phyloP scores from a whole-genome alignment of 2,329 filamentous ascomycete genomes.

The Fusarium incarnatum region DNA sequence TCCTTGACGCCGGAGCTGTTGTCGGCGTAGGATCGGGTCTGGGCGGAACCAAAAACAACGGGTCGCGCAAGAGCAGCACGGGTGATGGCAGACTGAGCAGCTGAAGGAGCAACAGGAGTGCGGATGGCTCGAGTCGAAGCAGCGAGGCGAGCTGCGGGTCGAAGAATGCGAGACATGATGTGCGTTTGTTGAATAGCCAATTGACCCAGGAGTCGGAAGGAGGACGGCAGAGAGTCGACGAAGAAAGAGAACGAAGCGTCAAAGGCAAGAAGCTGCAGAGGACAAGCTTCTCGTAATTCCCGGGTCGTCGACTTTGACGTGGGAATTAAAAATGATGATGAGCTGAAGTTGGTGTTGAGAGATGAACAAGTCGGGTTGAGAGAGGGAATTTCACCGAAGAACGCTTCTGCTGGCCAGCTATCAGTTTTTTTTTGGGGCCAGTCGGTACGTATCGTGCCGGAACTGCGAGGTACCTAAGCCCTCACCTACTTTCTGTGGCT shows the following conservation, averaged over 20 bases:
- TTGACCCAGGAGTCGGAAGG: conserved; percentile 39
- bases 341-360: conserved; percentile 46
- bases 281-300: conserved; percentile 43
- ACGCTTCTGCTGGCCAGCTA: conserved; percentile 42
- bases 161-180: conserved; percentile 64
- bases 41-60: conserved; percentile 55
- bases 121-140: conserved; percentile 56
- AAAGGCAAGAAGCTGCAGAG: conserved; percentile 40
- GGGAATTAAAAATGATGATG: conserved; percentile 41
- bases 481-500: conserved; percentile 18
- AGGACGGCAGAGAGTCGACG: conserved; percentile 25
- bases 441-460: conserved; percentile 48
- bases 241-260: conserved; percentile 22
- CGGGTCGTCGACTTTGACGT: conserved; percentile 44
- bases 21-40: conserved; percentile 68
- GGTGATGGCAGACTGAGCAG: conserved; percentile 54
- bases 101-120: conserved; percentile 51
- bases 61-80: conserved; percentile 54
- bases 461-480: conserved; percentile 44
- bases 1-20: conserved; percentile 76
- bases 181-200: conserved; percentile 38
- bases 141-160: conserved; percentile 63
- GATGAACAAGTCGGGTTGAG: conserved; percentile 46
- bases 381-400: conserved; percentile 50
- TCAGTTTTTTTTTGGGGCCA: conserved; percentile 49